These are phyloP conservation scores for Trichaptum fuscoviolaceum DNA, from an alignment of 768 basidiomycete genomes.

Conservation along the genomic window DNA sequence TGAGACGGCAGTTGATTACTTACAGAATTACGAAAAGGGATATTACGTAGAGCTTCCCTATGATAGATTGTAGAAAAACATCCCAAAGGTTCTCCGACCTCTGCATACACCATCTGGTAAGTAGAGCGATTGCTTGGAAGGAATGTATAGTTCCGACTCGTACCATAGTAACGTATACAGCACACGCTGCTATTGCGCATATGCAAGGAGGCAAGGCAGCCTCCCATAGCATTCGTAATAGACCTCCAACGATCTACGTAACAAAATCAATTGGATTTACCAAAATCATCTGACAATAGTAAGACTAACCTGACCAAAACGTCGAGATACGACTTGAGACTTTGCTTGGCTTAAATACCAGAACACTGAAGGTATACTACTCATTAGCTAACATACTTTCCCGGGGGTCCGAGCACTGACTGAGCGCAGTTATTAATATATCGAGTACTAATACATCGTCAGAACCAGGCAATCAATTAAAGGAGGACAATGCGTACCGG, in stretches of 20 bases:
- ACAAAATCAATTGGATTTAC: not conserved
- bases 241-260: constrained; percentile 15
- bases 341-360: constrained; percentile 16
- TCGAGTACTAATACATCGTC: constrained; percentile 15
- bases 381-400: not conserved
- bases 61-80: constrained; percentile 20
- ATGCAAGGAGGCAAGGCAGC: constrained; percentile 22
- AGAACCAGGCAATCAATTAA: not conserved
- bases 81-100: constrained; percentile 21
- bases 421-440: constrained; percentile 15
- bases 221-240: constrained; percentile 22
- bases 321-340: constrained; percentile 16
- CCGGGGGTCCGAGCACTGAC: constrained; percentile 6
- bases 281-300: not conserved
- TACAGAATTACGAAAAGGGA: constrained; percentile 25
- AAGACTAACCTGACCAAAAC: constrained; percentile 14
- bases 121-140: not conserved
- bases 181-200: constrained; percentile 20
- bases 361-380: constrained; percentile 10
- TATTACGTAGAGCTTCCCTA: constrained; percentile 27
- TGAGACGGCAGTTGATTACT: constrained; percentile 5
- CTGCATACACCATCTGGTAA: constrained; percentile 4
- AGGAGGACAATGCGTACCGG: not conserved
- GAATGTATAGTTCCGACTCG: constrained; percentile 2
- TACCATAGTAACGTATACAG: constrained; percentile 17